These are phyloP conservation scores for Vishniacozyma victoriae DNA, from an alignment of 768 basidiomycete species.

Conservation along the genomic window DNA sequence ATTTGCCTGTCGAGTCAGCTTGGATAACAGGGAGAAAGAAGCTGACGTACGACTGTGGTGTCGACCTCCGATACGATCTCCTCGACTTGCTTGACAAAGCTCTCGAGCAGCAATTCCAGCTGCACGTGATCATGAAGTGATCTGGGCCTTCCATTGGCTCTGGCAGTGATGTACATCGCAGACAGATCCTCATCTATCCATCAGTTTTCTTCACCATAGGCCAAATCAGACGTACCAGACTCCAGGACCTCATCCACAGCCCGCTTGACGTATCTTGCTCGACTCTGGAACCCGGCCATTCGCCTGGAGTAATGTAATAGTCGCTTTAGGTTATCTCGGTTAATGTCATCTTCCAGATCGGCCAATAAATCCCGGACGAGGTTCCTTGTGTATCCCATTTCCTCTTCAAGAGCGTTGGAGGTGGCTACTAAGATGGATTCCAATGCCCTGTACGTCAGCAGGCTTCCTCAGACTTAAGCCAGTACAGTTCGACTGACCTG, in stretches of 20 bases:
- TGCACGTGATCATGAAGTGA: constrained; percentile 79
- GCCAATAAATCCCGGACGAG: constrained; percentile 83
- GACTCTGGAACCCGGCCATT: constrained; percentile 79
- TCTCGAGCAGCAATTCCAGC: constrained; percentile 85
- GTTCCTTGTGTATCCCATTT: constrained; percentile 86
- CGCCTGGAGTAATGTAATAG: constrained; percentile 87
- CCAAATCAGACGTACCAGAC: constrained; percentile 57
- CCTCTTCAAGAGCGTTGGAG: constrained; percentile 85
- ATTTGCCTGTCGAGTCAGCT: constrained; percentile 57
- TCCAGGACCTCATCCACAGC: constrained; percentile 85
- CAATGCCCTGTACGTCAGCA: constrained; percentile 59
- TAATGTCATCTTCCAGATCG: constrained; percentile 91
- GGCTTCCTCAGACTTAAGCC: constrained; percentile 2
- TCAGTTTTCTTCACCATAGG: constrained; percentile 3
- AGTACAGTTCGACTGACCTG: constrained; percentile 22
- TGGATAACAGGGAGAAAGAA: not conserved
- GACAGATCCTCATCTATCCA: constrained; percentile 79
- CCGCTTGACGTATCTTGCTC: constrained; percentile 83
- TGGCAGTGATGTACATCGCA: constrained; percentile 91
- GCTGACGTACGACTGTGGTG: constrained; percentile 62
- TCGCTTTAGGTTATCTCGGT: constrained; percentile 86
- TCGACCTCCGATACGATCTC: constrained; percentile 92
- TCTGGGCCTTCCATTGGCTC: constrained; percentile 60
- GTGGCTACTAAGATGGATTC: constrained; percentile 90
- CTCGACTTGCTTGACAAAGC: constrained; percentile 92